Conservation (phyloP, 2,329 filamentous ascomycete species). For the Colletotrichum graminicola region DNA sequence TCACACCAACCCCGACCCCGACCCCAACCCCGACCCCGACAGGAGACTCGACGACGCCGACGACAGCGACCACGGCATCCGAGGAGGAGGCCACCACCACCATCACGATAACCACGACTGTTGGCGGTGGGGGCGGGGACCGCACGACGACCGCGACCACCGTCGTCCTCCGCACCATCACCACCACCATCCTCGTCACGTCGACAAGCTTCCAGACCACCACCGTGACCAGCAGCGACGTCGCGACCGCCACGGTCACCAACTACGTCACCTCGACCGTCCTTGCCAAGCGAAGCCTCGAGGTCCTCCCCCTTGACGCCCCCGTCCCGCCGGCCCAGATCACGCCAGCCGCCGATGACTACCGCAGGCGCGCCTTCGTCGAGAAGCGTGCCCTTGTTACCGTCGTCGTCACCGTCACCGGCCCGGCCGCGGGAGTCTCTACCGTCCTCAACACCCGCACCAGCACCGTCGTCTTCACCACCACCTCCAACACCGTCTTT, state of each 20-base stretch:
- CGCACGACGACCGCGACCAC: constrained; percentile 34
- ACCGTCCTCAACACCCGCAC: constrained; percentile 30
- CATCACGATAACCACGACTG: constrained; percentile 25
- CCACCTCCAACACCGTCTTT: constrained; percentile 47
- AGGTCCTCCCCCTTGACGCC: constrained; percentile 47
- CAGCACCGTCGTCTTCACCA: constrained; percentile 47
- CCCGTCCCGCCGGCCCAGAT: constrained; percentile 44
- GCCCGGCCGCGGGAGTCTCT: constrained; percentile 44
- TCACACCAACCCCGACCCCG: constrained; percentile 22
- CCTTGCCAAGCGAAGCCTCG: constrained; percentile 51
- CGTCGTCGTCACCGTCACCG: constrained; percentile 50
- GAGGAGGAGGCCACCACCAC: constrained; percentile 26
- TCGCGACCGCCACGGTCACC: constrained; percentile 52
- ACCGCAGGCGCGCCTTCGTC: constrained; percentile 45
- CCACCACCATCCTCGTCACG: constrained; percentile 52
- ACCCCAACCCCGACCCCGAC: constrained; percentile 1
- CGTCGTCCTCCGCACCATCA: constrained; percentile 35
- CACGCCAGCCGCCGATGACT: constrained; percentile 39
- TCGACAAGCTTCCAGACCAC: constrained; percentile 52
- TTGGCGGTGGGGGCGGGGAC: constrained; percentile 23
- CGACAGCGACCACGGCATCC: constrained; percentile 2
- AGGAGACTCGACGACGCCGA: constrained; percentile 1
- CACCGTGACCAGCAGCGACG: constrained; percentile 53
- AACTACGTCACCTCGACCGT: constrained; percentile 52
- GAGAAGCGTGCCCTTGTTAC: constrained; percentile 53